These are phyloP conservation scores for Gossypium ekmanianum DNA, from an alignment of 345 rosid species.

Conservation along the genomic window DNA sequence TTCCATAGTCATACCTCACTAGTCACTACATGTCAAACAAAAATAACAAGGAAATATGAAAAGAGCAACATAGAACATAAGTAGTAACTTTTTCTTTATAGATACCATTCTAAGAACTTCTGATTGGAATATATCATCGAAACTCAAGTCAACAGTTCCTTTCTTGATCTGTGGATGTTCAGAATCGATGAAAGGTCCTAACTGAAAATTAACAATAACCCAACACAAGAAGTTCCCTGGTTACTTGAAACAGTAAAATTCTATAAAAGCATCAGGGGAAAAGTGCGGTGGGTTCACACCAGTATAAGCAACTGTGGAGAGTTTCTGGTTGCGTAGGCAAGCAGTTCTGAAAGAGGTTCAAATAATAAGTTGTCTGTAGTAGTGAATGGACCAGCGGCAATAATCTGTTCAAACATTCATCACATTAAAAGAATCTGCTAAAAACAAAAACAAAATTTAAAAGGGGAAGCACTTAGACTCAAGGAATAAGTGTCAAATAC, in stretches of 20 bases:
- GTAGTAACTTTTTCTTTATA: slow-evolving; percentile 8
- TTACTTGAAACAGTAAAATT: slow-evolving; percentile 3
- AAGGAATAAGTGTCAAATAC: neutral
- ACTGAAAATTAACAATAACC: slow-evolving; percentile 40
- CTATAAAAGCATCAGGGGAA: neutral
- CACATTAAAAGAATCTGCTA: neutral
- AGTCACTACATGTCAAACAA: neutral
- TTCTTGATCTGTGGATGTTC: slow-evolving; percentile 81
- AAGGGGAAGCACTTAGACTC: neutral
- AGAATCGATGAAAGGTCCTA: slow-evolving; percentile 89
- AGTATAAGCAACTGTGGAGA: slow-evolving; percentile 73
- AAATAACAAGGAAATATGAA: neutral
- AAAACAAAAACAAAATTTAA: slow-evolving; percentile 2
- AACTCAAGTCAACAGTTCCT: slow-evolving; percentile 56
- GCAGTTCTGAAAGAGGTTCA: slow-evolving; percentile 85
- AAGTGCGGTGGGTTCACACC: slow-evolving; percentile 32
- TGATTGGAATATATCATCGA: slow-evolving; percentile 54
- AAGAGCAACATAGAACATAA: neutral
- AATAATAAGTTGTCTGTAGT: slow-evolving; percentile 76
- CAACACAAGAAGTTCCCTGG: slow-evolving; percentile 7
- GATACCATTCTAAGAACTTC: slow-evolving; percentile 72
- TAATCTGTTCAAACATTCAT: slow-evolving; percentile 42
- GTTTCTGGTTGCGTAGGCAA: slow-evolving; percentile 77
- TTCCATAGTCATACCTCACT: neutral
- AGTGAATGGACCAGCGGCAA: slow-evolving; percentile 91